These are phyloP conservation scores for Avena eriantha DNA, from an alignment of 176 grass and related monocot species.

Conservation along the genomic window DNA sequence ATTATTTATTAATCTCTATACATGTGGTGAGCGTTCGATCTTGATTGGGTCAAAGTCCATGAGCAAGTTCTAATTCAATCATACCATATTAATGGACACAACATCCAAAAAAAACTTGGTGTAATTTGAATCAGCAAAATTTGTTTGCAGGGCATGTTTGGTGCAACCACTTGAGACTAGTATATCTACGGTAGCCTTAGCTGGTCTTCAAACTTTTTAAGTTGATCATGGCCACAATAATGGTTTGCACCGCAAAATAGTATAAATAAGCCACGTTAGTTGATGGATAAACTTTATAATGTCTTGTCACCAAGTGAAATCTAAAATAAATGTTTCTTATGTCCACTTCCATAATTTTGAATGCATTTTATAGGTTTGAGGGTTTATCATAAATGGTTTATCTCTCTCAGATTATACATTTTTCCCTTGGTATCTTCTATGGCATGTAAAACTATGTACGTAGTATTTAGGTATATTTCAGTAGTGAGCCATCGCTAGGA, in stretches of 20 bases:
- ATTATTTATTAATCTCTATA: background rate
- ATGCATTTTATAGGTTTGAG: background rate
- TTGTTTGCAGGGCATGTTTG: background rate
- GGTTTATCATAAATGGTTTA: background rate
- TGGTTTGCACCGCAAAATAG: background rate
- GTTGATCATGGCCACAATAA: background rate
- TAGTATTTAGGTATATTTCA: background rate
- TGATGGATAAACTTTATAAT: background rate
- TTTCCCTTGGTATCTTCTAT: background rate
- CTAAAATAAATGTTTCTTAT: background rate
- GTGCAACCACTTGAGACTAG: background rate
- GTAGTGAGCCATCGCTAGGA: too few species aligned
- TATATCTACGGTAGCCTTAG: background rate
- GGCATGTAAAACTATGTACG: background rate
- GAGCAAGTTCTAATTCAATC: background rate
- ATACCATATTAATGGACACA: background rate
- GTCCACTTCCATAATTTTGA: background rate
- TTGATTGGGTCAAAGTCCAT: background rate
- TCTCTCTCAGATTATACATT: background rate
- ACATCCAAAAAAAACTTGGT: background rate
- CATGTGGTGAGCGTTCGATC: background rate
- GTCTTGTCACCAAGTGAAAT: background rate
- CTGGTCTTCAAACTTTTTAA: background rate
- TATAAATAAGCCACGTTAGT: background rate
- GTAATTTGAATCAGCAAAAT: background rate